Evolutionary conservation across 176 grass and related monocot genomes (phyloP).

Genomic region (Otatea glauca): DNA sequence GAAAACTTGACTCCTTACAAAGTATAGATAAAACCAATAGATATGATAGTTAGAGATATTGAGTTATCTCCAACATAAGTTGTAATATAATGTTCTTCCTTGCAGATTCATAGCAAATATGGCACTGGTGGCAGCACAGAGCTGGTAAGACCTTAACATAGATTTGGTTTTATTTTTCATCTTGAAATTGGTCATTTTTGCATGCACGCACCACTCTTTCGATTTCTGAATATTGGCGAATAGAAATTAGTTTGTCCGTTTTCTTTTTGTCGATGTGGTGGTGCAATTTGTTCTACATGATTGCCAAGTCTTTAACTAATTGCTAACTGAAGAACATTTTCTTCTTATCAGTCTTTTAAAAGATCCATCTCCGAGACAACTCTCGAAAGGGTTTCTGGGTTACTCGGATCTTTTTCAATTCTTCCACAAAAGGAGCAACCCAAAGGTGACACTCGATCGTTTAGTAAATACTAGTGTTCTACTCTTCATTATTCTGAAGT

Average conservation of each 20-base stretch:
- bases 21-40: too few species aligned
- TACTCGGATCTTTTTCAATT: constrained; percentile 74
- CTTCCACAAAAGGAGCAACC: constrained; percentile 68
- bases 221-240: not conserved
- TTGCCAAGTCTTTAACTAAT: not conserved
- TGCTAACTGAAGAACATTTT: constrained; percentile 33
- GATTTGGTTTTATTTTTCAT: constrained; percentile 5
- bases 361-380: constrained; percentile 82
- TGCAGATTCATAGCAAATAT: constrained; percentile 80
- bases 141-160: constrained; percentile 43
- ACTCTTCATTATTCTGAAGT: constrained; percentile 8
- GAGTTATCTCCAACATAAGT: too few species aligned
- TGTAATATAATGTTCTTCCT: not conserved
- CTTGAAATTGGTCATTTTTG: not conserved
- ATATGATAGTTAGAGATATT: too few species aligned
- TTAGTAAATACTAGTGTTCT: constrained; percentile 22
- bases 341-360: constrained; percentile 59
- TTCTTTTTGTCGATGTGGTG: not conserved
- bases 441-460: constrained; percentile 56
- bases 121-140: constrained; percentile 60
- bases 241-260: not conserved
- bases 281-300: not conserved
- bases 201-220: not conserved
- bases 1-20: too few species aligned
- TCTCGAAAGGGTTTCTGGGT: constrained; percentile 67